Evolutionary conservation across 768 basidiomycete genomes (phyloP), one percentile per base, ranked within the genome.

Genomic region (Trametes sanguinea): DNA sequence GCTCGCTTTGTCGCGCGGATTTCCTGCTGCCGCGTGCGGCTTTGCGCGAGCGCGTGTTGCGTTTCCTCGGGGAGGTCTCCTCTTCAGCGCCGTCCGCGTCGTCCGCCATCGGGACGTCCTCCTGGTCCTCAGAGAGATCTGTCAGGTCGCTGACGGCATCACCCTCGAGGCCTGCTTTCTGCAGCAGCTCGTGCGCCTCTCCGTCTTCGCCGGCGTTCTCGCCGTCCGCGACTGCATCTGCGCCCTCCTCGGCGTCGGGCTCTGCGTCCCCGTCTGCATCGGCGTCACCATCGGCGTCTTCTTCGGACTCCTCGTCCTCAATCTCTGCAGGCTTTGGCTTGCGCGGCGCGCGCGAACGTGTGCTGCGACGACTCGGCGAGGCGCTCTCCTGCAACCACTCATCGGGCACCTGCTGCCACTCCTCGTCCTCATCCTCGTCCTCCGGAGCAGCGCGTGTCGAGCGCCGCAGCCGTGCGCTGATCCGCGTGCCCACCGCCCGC

Each of bases 381-480:
- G 50, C 54, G 11, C 46, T 35, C 13, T 73, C 74, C 17, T 69
- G 69, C 61, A 88, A 68, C 91, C 90, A 93, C 68, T 90, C 90
- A 8, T 86, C 81, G 0, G 92, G 92, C 29, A 94, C 81, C 58
- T 83, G 78, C 73, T 94, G 89, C 92, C 91, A 94, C 66, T 84
- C 87, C 3, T 78, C 77, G 10, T 85, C 86, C 13, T 68, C 73
- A n/a, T 84, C 78, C 11, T 70, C 78, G 2, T 47, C 56, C 2
- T 58, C 57, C 3, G 29, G 6, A 2, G 48, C 54, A 1, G 42
- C 62, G 2, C 57, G 40, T 43, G 75, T 71, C 3, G 76, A 60
- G 14, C 85, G 86, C 46, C 88, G 78, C 62, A 92, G 71, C 44
- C 91, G 80, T 1, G 85, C 81, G 68, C 90, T 93, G 3, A 84